These are phyloP conservation scores for Fusarium torreyae DNA, from an alignment of 2,329 filamentous ascomycete genomes.

Conservation along the genomic window DNA sequence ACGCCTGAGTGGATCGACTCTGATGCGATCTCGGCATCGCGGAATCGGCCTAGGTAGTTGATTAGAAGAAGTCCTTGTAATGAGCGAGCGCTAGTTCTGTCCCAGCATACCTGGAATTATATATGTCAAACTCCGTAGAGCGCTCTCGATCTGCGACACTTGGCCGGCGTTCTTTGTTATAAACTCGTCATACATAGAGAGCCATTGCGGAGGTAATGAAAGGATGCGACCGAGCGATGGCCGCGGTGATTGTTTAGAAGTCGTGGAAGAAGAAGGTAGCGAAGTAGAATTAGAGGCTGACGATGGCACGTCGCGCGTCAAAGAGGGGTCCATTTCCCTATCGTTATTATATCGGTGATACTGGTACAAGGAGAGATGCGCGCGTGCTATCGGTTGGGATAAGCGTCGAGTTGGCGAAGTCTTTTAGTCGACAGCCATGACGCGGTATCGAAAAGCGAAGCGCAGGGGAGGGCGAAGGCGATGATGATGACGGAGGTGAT, in stretches of 20 bases:
- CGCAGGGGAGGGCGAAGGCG: constrained; percentile 11
- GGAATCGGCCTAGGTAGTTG: constrained; percentile 76
- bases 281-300: constrained; percentile 40
- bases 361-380: constrained; percentile 25
- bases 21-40: constrained; percentile 94
- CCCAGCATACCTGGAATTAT: constrained; percentile 82
- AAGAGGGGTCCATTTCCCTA: constrained; percentile 43
- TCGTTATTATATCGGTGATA: constrained; percentile 11
- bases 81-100: not conserved
- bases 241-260: constrained; percentile 34
- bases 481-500: constrained; percentile 27
- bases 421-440: constrained; percentile 40
- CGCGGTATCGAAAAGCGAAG: constrained; percentile 15
- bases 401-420: constrained; percentile 11
- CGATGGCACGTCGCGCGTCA: constrained; percentile 38
- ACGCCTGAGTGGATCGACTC: constrained; percentile 92
- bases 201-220: constrained; percentile 74
- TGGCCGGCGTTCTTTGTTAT: constrained; percentile 95
- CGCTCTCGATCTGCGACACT: constrained; percentile 95
- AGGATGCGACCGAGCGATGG: constrained; percentile 59
- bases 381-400: constrained; percentile 30
- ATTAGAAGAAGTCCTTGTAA: constrained; percentile 17
- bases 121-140: constrained; percentile 92
- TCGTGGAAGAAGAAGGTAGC: constrained; percentile 23
- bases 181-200: constrained; percentile 86